Evolutionary conservation across 2,329 filamentous ascomycete genomes (phyloP), one percentile per base, ranked within the genome.

Genomic region (Paraconiothyrium sp.): DNA sequence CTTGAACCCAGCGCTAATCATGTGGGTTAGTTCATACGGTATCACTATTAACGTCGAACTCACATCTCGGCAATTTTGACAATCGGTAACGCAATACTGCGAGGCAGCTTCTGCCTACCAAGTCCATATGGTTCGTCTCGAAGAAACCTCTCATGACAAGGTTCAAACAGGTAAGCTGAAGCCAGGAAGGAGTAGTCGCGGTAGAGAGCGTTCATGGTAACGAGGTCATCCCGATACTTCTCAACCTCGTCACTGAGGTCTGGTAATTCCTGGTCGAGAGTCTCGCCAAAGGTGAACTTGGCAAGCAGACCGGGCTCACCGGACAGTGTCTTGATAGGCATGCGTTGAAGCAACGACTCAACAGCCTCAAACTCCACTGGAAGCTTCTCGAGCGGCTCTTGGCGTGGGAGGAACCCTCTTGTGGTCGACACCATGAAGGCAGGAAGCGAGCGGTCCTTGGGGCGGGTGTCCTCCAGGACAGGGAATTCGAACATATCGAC

Each of bases 101-200:
- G 84, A 1, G 94, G 94, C 70, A 97, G 80, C 24, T 86, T 83
- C 62, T 93, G 86, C 48, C 93, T 83, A 3, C 89, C 93, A 48
- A 97, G 81, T 0, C 93, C 93, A 76, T 97, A 97, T 1, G 85
- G 84, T 75, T 92, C 88, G 0, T 90, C 90, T 50, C 82, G 83
- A 63, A 82, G 81, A 78, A 87, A 89, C 63, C 90, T 86, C 81
- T 92, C 85, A 80, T 95, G 94, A 78, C 94, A 97, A 11, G 94
- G 94, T 83, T 97, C 94, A 34, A 97, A 88, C 34, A 97, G 84
- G 76, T 97, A 97, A 0, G 93, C 92, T 27, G 92, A 96, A 5
- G 93, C 91, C 34, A 97, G 82, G 84, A 97, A 97, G 14, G 91
- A 92, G 78, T 97, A 97, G 81, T 97, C 94, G 22, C 94, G 86